Percentiles rank a stretch among this genome's conserved stretches.
Evolutionary conservation across 2,329 filamentous ascomycete species (phyloP).

Genomic region (Xylariaceae sp.): DNA sequence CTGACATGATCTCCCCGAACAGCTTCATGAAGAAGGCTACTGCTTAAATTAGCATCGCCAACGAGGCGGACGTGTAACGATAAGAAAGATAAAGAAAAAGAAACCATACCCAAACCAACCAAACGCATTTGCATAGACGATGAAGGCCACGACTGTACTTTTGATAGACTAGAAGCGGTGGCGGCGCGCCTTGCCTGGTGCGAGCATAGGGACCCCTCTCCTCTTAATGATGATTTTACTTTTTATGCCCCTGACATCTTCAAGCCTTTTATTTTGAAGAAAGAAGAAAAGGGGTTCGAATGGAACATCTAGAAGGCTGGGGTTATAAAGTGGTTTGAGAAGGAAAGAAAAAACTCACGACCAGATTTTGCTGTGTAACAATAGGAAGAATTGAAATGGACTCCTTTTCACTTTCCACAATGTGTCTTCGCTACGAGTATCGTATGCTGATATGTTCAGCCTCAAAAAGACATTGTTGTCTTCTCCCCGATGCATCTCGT

Average conservation of each 20-base stretch:
- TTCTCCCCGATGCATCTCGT: no score
- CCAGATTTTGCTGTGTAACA: constrained; percentile 6
- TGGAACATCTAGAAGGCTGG: constrained; percentile 13
- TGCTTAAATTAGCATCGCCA: constrained; percentile 48
- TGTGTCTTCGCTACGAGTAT: neutral
- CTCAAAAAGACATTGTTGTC: neutral
- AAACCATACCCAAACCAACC: neutral
- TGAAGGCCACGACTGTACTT: constrained; percentile 30
- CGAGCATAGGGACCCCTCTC: constrained; percentile 30
- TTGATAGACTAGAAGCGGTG: constrained; percentile 33
- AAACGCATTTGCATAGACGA: constrained; percentile 32
- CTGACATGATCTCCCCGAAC: constrained; percentile 11
- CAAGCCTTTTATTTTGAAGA: no score
- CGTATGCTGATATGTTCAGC: neutral
- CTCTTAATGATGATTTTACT: constrained; percentile 25
- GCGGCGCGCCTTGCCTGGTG: constrained; percentile 24
- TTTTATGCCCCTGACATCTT: neutral
- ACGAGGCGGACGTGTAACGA: constrained; percentile 33
- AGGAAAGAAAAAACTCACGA: constrained; percentile 11
- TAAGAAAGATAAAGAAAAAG: constrained; percentile 6
- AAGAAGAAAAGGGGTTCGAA: constrained; percentile 10
- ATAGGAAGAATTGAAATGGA: constrained; percentile 1
- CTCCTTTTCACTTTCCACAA: neutral
- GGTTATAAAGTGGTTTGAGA: constrained; percentile 7
- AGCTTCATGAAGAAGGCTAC: constrained; percentile 67